Evolutionary conservation across 257 asterid species (phyloP).

Genomic region (Thymus mandschuricus): DNA sequence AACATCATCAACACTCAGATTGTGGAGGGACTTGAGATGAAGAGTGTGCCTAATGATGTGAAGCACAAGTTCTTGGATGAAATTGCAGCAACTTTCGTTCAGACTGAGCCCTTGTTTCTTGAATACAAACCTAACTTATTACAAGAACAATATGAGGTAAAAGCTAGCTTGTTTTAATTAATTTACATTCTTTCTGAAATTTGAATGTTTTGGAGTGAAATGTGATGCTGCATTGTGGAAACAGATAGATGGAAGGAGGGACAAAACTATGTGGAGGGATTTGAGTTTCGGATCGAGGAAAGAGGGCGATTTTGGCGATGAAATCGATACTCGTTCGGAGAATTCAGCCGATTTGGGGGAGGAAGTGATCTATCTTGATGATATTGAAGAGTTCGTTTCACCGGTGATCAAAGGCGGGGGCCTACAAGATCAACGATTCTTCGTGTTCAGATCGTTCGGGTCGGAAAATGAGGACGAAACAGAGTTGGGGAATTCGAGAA

Average conservation of each 20-base stretch:
- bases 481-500: constrained; percentile 12
- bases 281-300: no score
- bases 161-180: no score
- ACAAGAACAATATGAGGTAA: constrained; percentile 33
- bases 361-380: constrained; percentile 60
- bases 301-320: background rate
- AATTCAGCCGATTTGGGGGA: constrained; percentile 36
- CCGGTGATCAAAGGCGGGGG: constrained; percentile 40
- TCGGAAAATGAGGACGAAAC: background rate
- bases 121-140: constrained; percentile 48
- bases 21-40: constrained; percentile 40
- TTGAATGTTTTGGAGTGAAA: no score
- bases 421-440: constrained; percentile 65
- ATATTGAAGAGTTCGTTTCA: constrained; percentile 65
- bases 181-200: no score
- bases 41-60: constrained; percentile 54
- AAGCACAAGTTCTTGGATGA: constrained; percentile 64
- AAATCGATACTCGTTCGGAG: constrained; percentile 46
- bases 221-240: background rate
- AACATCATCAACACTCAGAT: constrained; percentile 73
- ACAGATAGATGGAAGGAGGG: constrained; percentile 19
- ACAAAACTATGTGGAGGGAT: no score
- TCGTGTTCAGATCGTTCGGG: constrained; percentile 44
- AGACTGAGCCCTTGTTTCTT: constrained; percentile 53
- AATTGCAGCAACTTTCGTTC: constrained; percentile 42